These are phyloP conservation scores for Gracilaria vermiculophylla DNA, from an alignment of 23 red algal genomes.

Conservation along the genomic window DNA sequence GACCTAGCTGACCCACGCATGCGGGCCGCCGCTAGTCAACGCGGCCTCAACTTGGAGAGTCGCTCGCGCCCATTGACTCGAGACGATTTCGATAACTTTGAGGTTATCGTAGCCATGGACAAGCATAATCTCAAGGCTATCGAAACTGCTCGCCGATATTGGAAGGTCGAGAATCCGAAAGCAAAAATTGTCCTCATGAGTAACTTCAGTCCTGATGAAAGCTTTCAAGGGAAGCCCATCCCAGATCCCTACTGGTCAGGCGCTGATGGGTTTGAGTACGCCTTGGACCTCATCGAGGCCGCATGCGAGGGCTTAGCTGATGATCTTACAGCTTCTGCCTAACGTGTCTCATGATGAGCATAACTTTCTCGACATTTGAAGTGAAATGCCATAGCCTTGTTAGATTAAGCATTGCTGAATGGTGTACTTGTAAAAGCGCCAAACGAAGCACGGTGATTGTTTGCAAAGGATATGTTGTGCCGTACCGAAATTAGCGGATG, in stretches of 20 bases:
- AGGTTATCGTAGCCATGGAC: conserved; percentile 89
- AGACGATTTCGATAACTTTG: conserved; percentile 76
- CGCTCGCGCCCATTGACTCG: conserved; percentile 58
- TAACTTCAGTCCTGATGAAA: conserved; percentile 64
- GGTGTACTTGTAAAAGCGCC: not conserved
- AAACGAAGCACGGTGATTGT: too few species aligned
- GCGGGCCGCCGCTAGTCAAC: conserved; percentile 45
- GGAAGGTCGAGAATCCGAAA: conserved; percentile 33
- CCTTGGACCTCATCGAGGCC: conserved; percentile 79
- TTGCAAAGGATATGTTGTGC: too few species aligned
- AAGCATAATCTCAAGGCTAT: conserved; percentile 70
- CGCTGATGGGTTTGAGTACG: conserved; percentile 70
- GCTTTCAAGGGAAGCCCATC: conserved; percentile 26
- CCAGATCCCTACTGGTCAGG: conserved; percentile 87
- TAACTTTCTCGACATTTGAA: not conserved
- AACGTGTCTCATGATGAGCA: not conserved
- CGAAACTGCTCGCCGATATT: conserved; percentile 53
- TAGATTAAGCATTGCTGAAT: not conserved
- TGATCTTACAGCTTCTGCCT: not conserved
- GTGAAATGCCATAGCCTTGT: not conserved
- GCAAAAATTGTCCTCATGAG: conserved; percentile 43
- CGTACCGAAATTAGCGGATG: too few species aligned
- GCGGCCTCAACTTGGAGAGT: conserved; percentile 67
- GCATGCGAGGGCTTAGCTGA: conserved; percentile 80
- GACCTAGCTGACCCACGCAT: conserved; percentile 74